These are phyloP conservation scores for Leccinum uliginosum DNA, from an alignment of 768 basidiomycete species.

Conservation along the genomic window DNA sequence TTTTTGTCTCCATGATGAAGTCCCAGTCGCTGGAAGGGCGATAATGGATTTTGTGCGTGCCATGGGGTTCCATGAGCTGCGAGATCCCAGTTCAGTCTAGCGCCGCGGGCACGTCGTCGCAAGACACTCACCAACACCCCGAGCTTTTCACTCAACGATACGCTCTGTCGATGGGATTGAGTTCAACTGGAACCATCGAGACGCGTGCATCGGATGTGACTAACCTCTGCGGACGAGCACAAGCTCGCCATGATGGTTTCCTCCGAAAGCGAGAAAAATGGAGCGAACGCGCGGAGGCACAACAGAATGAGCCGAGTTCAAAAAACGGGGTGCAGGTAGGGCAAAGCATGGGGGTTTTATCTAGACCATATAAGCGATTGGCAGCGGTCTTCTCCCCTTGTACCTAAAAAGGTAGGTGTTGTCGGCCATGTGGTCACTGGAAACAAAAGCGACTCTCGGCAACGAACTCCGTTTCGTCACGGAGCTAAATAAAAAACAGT, in stretches of 20 bases:
- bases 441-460: constrained; percentile 24
- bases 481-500: constrained; percentile 11
- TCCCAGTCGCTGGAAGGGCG: constrained; percentile 60
- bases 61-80: constrained; percentile 34
- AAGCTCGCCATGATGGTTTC: constrained; percentile 18
- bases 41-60: constrained; percentile 65
- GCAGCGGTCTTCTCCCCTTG: constrained; percentile 18
- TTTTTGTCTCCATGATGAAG: constrained; percentile 52
- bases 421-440: constrained; percentile 16
- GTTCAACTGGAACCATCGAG: background rate
- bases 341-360: constrained; percentile 14
- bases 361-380: constrained; percentile 5
- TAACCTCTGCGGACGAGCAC: constrained; percentile 29
- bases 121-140: constrained; percentile 12
- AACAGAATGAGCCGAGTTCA: background rate
- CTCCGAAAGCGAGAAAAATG: background rate
- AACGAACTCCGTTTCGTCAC: constrained; percentile 12
- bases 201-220: background rate
- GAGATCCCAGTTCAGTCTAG: constrained; percentile 1
- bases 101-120: background rate
- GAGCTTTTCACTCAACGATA: constrained; percentile 17
- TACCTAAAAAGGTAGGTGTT: constrained; percentile 31
- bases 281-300: background rate
- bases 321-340: constrained; percentile 2
- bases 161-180: constrained; percentile 21